Evolutionary conservation across 345 rosid species (phyloP).

Genomic region (Lumnitzera littorea): DNA sequence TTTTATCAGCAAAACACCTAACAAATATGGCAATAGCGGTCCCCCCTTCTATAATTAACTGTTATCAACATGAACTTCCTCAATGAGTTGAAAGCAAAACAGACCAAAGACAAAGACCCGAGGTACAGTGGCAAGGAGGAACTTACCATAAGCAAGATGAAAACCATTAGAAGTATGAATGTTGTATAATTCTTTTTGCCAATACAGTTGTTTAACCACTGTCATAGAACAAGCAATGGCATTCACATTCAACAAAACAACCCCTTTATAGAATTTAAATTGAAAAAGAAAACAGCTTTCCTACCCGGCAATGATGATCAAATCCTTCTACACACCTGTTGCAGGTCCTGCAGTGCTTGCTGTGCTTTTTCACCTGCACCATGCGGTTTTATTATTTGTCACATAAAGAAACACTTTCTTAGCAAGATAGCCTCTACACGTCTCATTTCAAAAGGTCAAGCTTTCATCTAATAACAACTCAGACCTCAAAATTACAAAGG

Average conservation of each 20-base stretch:
- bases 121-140: not conserved
- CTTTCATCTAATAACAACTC: not conserved
- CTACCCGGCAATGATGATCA: constrained; percentile 98
- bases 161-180: constrained; percentile 77
- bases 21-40: constrained; percentile 78
- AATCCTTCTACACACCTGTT: constrained; percentile 96
- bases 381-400: too few relatives aligned
- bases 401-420: too few relatives aligned
- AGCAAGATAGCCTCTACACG: too few relatives aligned
- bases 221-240: constrained; percentile 16
- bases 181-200: constrained; percentile 91
- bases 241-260: not conserved
- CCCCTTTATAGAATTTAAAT: constrained; percentile 1
- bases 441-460: too few relatives aligned
- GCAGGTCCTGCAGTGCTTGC: constrained; percentile 96
- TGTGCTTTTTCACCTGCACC: constrained; percentile 72
- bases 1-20: constrained; percentile 84
- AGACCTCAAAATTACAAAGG: constrained; percentile 82
- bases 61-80: constrained; percentile 1
- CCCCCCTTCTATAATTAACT: constrained; percentile 90
- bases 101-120: not conserved
- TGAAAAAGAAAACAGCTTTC: not conserved
- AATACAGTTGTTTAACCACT: constrained; percentile 96
- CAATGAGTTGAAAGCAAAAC: not conserved
- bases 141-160: constrained; percentile 79